Conservation (phyloP, 2,329 filamentous ascomycete genomes). For the Colletotrichum melonis region DNA sequence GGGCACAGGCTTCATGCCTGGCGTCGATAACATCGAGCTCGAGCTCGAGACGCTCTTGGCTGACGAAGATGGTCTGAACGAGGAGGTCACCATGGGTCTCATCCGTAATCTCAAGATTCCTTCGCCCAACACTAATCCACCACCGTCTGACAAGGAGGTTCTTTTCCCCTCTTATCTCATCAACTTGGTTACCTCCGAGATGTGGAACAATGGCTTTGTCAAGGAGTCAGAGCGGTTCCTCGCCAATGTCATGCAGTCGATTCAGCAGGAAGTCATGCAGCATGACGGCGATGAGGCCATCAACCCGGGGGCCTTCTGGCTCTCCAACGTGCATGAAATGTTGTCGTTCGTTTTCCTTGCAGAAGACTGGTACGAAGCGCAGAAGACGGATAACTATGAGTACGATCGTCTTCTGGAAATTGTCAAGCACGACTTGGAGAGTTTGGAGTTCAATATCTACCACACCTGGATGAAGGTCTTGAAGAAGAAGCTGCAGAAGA, state of each 20-base stretch:
- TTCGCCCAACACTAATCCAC: slow-evolving; percentile 84
- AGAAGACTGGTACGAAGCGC: slow-evolving; percentile 99
- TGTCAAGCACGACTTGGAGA: slow-evolving; percentile 98
- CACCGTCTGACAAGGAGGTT: slow-evolving; percentile 97
- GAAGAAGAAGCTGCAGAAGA: slow-evolving; percentile 99
- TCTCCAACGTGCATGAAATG: slow-evolving; percentile 99
- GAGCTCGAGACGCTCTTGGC: slow-evolving; percentile 94
- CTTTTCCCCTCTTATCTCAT: slow-evolving; percentile 99
- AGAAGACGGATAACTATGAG: slow-evolving; percentile 99
- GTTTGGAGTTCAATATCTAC: slow-evolving; percentile 99
- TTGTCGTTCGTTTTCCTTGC: slow-evolving; percentile 98
- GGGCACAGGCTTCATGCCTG: slow-evolving; percentile 81
- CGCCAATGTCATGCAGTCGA: slow-evolving; percentile 99
- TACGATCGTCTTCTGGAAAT: slow-evolving; percentile 98
- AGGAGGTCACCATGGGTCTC: slow-evolving; percentile 95
- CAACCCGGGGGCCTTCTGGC: slow-evolving; percentile 97
- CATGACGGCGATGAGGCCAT: slow-evolving; percentile 97
- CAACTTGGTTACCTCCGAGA: slow-evolving; percentile 98
- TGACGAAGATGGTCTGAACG: slow-evolving; percentile 95
- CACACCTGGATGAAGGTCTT: slow-evolving; percentile 99
- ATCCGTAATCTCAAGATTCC: slow-evolving; percentile 98
- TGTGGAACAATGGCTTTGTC: slow-evolving; percentile 99
- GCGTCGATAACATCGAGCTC: slow-evolving; percentile 90
- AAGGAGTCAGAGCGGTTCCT: slow-evolving; percentile 99
- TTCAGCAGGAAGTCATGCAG: slow-evolving; percentile 99